Evolutionary conservation across 306 rosid genomes (phyloP), one percentile per base, ranked within the genome.

Genomic region (Cicer cuneatum): DNA sequence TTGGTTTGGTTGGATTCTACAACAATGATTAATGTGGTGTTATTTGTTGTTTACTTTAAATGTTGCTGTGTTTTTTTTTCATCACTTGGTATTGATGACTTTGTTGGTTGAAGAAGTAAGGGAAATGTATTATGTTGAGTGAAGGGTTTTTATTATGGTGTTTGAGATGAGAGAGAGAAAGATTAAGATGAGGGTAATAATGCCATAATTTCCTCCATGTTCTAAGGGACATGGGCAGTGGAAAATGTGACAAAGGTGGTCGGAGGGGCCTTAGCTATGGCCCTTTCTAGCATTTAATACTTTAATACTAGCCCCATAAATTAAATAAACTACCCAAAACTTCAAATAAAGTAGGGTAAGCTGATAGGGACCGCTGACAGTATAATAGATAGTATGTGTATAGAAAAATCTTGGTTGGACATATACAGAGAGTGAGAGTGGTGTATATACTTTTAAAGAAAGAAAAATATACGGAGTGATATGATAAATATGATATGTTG

Each of bases 181-280:
- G 83, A 79, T 46, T 46, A 38, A 15, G 7, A 42, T 39, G 76
- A 15, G 71, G 53, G 82, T 48, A 84, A 61, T 62, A 81, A 74
- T 78, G 93, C 87, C 98, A 90, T 88, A 94, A 92, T 92, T 94
- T 92, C 86, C 90, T 90, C 93, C 96, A 88, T 90, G 96, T 90
- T 88, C 90, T 73, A 82, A 84, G 90, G 93, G 89, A 87, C 88
- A 90, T 82, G 88, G 82, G 86, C 86, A 78, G 84, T 78, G 90
- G 90, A 84, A 88, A 83, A 84, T 56, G 78, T 51, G 90, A 83
- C 94, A 87, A 83, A 69, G 62, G 72, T 83, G 89, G 94, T 85
- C 87, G 77, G 89, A 84, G 93, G 87, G 90, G 60, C 84, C 87
- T 78, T 45, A 49, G 75, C 41, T 56, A 15, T 69, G 79, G 84